These are phyloP conservation scores for Fraxinus latifolia DNA, from an alignment of 305 asterid genomes.

Conservation along the genomic window DNA sequence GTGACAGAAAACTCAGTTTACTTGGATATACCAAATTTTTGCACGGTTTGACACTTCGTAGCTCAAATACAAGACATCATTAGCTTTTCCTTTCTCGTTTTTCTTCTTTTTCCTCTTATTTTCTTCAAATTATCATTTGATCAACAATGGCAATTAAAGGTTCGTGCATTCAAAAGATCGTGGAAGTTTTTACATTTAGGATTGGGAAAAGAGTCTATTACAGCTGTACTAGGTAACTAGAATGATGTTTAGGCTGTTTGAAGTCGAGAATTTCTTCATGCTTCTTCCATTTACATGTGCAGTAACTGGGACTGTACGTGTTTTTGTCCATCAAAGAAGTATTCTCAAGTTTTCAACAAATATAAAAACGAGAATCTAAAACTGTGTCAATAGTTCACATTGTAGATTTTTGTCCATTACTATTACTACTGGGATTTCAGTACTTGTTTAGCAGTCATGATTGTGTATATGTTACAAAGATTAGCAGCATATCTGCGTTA, in stretches of 20 bases:
- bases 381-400: not conserved
- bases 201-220: slow-evolving; percentile 15
- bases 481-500: not conserved
- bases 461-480: not conserved
- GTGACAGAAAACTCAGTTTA: slow-evolving; percentile 67
- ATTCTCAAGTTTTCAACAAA: not conserved
- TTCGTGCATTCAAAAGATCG: not conserved
- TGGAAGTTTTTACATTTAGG: slow-evolving; percentile 1
- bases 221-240: slow-evolving; percentile 8
- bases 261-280: slow-evolving; percentile 4
- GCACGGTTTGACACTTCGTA: slow-evolving; percentile 83
- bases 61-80: slow-evolving; percentile 59
- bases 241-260: slow-evolving; percentile 1
- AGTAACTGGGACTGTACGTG: not conserved
- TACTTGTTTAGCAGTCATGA: not conserved
- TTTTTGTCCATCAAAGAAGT: not conserved
- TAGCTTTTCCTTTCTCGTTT: slow-evolving; percentile 20
- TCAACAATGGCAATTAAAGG: slow-evolving; percentile 13
- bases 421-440: not conserved
- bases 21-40: slow-evolving; percentile 84
- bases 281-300: not conserved
- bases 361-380: not conserved
- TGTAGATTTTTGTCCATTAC: not conserved
- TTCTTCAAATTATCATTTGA: slow-evolving; percentile 24
- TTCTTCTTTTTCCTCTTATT: not conserved